Evolutionary conservation across 331 rosid species (phyloP).

Genomic region (Pyrus hybrid): DNA sequence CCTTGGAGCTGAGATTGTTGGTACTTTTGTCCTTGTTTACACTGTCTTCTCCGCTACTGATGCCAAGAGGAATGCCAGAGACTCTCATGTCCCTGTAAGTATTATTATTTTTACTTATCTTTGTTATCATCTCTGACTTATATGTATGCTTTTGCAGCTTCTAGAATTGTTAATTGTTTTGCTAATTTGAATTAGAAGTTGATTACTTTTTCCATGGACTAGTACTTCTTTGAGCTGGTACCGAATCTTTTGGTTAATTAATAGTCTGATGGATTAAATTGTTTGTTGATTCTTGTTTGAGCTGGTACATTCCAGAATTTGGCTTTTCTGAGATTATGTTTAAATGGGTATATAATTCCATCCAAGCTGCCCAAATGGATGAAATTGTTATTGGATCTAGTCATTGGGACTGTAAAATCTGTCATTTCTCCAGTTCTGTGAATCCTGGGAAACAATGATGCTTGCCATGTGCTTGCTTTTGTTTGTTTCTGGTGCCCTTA

Average conservation of each 20-base stretch:
- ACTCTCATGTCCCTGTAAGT: constrained; percentile 91
- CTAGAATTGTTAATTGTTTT: neutral
- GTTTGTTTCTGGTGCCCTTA: neutral
- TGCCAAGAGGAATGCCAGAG: constrained; percentile 90
- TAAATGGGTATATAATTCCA: neutral
- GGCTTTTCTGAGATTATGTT: neutral
- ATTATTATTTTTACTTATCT: neutral
- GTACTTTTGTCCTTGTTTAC: constrained; percentile 76
- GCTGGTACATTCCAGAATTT: neutral
- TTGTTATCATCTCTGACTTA: neutral
- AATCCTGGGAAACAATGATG: neutral
- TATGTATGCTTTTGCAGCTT: neutral
- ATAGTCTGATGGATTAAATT: neutral
- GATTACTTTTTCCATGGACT: neutral
- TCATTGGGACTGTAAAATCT: neutral
- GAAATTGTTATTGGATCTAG: neutral
- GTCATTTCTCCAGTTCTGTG: neutral
- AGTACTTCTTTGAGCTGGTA: neutral
- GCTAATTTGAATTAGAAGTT: neutral
- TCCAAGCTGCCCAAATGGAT: neutral
- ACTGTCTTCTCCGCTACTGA: constrained; percentile 70
- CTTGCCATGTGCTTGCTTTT: constrained; percentile 1
- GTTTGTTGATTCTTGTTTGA: neutral
- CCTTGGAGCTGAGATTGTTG: constrained; percentile 89
- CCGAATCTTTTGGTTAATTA: neutral